These are phyloP conservation scores for Murraya paniculata DNA, from an alignment of 345 rosid genomes.

Conservation along the genomic window DNA sequence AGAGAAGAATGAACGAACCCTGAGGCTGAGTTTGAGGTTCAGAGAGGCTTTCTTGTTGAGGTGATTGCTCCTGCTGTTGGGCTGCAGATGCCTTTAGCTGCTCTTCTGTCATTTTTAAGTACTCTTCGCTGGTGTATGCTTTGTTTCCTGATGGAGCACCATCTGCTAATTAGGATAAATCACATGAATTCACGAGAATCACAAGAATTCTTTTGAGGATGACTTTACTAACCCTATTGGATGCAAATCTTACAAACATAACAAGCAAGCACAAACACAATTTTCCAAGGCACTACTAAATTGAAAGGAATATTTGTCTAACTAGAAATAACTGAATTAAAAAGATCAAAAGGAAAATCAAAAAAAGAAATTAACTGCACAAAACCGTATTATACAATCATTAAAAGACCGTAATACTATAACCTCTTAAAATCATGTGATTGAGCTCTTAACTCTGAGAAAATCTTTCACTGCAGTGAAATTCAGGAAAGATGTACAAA, in stretches of 20 bases:
- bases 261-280: background rate
- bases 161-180: conserved; percentile 39
- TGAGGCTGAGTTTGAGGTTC: conserved; percentile 39
- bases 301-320: background rate
- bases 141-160: conserved; percentile 42
- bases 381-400: background rate
- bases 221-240: background rate
- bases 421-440: background rate
- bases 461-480: background rate
- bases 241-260: background rate
- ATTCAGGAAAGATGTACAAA: background rate
- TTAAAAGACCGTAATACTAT: background rate
- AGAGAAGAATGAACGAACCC: conserved; percentile 21
- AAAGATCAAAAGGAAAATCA: no score
- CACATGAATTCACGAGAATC: background rate
- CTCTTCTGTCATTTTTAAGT: conserved; percentile 76
- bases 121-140: conserved; percentile 76
- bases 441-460: background rate
- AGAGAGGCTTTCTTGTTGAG: conserved; percentile 27
- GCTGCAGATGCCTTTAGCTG: conserved; percentile 65
- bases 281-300: background rate
- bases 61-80: conserved; percentile 30
- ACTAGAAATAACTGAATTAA: background rate
- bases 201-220: background rate
- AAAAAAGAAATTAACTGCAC: no score